These are phyloP conservation scores for Verticillium tricorpus DNA, from an alignment of 2,329 filamentous ascomycete genomes.

Conservation along the genomic window DNA sequence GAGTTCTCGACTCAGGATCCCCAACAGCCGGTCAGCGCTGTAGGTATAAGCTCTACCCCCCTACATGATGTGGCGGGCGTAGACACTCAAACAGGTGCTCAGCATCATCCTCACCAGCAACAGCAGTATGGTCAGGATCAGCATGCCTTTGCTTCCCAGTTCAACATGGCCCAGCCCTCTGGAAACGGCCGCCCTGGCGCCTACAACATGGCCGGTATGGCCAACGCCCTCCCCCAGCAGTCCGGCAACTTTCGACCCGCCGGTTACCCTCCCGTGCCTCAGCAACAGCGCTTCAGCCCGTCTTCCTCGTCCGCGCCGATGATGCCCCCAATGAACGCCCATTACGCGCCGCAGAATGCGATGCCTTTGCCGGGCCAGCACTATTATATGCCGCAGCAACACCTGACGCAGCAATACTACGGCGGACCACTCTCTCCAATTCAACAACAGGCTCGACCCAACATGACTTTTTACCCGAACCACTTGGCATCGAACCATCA, in stretches of 20 bases:
- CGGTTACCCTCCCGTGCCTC: conserved; percentile 30
- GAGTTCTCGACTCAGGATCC: conserved; percentile 13
- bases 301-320: conserved; percentile 28
- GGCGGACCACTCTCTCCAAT: conserved; percentile 31
- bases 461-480: conserved; percentile 38
- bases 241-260: conserved; percentile 29
- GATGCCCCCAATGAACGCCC: conserved; percentile 31
- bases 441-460: conserved; percentile 28
- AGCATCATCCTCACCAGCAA: conserved; percentile 14
- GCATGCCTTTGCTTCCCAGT: conserved; percentile 36
- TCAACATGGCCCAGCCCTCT: conserved; percentile 31
- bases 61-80: conserved; percentile 2
- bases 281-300: conserved; percentile 26
- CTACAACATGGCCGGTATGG: conserved; percentile 45
- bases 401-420: conserved; percentile 40
- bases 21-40: conserved; percentile 8
- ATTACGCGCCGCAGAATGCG: conserved; percentile 31
- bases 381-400: conserved; percentile 43
- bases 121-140: conserved; percentile 25
- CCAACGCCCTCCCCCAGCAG: conserved; percentile 35
- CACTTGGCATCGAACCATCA: conserved; percentile 36
- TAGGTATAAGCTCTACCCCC: conserved; percentile 5
- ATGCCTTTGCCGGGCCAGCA: conserved; percentile 35
- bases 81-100: conserved; percentile 12
- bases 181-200: conserved; percentile 23